Conservation (phyloP, 140 eudicot genomes). For the Stevia rebaudiana region DNA sequence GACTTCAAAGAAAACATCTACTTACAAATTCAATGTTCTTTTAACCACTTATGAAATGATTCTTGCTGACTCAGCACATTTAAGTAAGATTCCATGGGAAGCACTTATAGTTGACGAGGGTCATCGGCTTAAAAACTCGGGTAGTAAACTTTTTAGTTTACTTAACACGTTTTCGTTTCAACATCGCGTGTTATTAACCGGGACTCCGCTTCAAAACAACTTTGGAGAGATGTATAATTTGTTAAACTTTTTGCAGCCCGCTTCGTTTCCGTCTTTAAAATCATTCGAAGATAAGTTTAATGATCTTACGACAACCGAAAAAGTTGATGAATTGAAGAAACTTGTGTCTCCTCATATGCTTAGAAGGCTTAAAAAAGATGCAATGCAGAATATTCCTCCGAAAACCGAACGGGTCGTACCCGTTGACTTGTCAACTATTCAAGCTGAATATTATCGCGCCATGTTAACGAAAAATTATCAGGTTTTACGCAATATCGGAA, state of each 20-base stretch:
- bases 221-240: conserved; percentile 88
- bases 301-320: conserved; percentile 85
- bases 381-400: conserved; percentile 94
- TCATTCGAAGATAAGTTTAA: conserved; percentile 79
- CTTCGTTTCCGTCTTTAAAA: conserved; percentile 79
- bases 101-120: conserved; percentile 97
- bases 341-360: conserved; percentile 98
- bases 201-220: conserved; percentile 95
- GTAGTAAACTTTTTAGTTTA: conserved; percentile 84
- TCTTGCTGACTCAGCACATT: conserved; percentile 61
- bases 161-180: conserved; percentile 77
- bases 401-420: conserved; percentile 92
- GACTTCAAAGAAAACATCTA: conserved; percentile 33
- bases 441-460: conserved; percentile 93
- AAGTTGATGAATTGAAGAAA: conserved; percentile 87
- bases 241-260: conserved; percentile 81
- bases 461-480: conserved; percentile 93
- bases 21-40: conserved; percentile 74
- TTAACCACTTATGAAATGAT: conserved; percentile 95
- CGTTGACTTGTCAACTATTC: conserved; percentile 88
- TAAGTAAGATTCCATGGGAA: conserved; percentile 91
- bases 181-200: conserved; percentile 87
- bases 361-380: conserved; percentile 87
- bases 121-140: conserved; percentile 76
- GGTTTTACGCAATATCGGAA: conserved; percentile 71